Evolutionary conservation across 1,284 basidiomycete genomes (phyloP).

Genomic region (Ceratobasidium sp.): DNA sequence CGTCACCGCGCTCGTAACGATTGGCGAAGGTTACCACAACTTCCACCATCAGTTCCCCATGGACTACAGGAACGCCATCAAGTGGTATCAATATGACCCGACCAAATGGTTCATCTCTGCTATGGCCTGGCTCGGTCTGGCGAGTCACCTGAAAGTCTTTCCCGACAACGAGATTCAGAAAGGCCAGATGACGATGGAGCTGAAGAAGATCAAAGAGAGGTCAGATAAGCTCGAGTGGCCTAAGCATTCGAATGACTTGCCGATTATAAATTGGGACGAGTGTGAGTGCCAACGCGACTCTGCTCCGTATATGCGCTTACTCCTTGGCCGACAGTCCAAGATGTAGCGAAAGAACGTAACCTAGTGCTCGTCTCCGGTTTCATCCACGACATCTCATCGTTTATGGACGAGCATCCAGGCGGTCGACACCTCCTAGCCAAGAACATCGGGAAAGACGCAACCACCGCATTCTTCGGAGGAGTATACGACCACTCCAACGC

Average conservation of each 20-base stretch:
- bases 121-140: slow-evolving; percentile 73
- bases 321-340: slow-evolving; percentile 64
- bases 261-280: slow-evolving; percentile 86
- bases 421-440: slow-evolving; percentile 70
- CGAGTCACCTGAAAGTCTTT: slow-evolving; percentile 90
- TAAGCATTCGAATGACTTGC: slow-evolving; percentile 76
- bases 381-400: slow-evolving; percentile 89
- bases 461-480: slow-evolving; percentile 93
- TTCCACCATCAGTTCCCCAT: slow-evolving; percentile 96
- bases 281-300: slow-evolving; percentile 61
- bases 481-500: slow-evolving; percentile 95
- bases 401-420: slow-evolving; percentile 91
- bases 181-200: slow-evolving; percentile 92
- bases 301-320: not conserved
- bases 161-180: slow-evolving; percentile 93
- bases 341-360: slow-evolving; percentile 78
- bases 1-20: slow-evolving; percentile 85
- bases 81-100: slow-evolving; percentile 90
- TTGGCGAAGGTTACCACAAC: slow-evolving; percentile 96
- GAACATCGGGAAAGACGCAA: slow-evolving; percentile 84
- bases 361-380: slow-evolving; percentile 87
- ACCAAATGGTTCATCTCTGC: slow-evolving; percentile 92
- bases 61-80: slow-evolving; percentile 94
- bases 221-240: slow-evolving; percentile 84
- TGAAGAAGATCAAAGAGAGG: slow-evolving; percentile 80